Conservation (phyloP, 495 filamentous ascomycete genomes). For the Penicillium pulvis region DNA sequence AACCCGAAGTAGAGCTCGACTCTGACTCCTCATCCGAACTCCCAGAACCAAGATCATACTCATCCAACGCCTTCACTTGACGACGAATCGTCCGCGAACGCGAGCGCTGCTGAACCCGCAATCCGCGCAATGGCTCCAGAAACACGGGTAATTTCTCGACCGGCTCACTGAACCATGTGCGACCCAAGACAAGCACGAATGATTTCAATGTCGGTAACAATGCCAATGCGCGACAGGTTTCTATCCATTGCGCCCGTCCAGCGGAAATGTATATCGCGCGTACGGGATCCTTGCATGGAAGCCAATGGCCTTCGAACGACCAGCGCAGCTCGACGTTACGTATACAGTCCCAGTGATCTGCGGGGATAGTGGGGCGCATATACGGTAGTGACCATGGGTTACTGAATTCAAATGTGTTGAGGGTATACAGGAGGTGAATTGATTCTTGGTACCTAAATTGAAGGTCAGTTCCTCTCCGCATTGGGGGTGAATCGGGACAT, state of each 20-base stretch:
- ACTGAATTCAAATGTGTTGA: conserved; percentile 48
- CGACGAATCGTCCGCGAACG: neutral
- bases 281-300: conserved; percentile 50
- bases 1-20: too few relatives aligned
- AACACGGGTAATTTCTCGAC: conserved; percentile 46
- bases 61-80: neutral
- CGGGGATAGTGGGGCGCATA: conserved; percentile 41
- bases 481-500: neutral
- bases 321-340: conserved; percentile 45
- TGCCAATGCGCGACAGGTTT: conserved; percentile 39
- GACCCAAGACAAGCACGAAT: conserved; percentile 41
- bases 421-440: conserved; percentile 41
- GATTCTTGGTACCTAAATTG: conserved; percentile 41
- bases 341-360: conserved; percentile 36
- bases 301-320: conserved; percentile 50
- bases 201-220: conserved; percentile 30
- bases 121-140: conserved; percentile 39
- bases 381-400: conserved; percentile 51
- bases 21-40: conserved; percentile 16
- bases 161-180: conserved; percentile 47
- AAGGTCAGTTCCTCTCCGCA: too few relatives aligned
- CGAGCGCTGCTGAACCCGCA: conserved; percentile 19
- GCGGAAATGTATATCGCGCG: conserved; percentile 46
- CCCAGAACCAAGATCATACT: conserved; percentile 2
- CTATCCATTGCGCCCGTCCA: conserved; percentile 45